Evolutionary conservation across 2,329 filamentous ascomycete species (phyloP), one percentile per base, ranked within the genome.

Genomic region (Amesomyces nigricolor): DNA sequence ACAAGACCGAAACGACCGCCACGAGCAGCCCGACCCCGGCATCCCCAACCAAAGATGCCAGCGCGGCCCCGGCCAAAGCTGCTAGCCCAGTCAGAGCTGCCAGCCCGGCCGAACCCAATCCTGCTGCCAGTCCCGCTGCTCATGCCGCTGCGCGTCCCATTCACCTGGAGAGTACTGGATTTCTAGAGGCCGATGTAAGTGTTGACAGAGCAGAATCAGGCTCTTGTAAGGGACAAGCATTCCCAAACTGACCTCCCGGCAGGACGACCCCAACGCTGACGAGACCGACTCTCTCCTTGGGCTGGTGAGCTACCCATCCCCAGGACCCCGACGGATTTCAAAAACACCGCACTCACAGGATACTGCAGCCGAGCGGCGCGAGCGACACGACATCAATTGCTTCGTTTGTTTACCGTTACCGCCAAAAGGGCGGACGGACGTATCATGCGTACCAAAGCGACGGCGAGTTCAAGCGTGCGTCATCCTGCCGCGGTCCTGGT

Each of bases 331-430:
- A 26, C 22, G 3, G 22, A 4, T 26, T 26, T 26, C 22, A 26
- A 26, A 5, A 6, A 26, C 22, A 26, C 22, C 22, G 22, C 22
- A 26, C 22, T 26, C 22, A 26, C 22, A 26, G 6, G 22, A 26
- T 26, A 26, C 22, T 26, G 11, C 8, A 44, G 32, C 26, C 30
- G 10, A 53, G 51, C 29, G 44, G 35, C 19, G 5, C 14, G 38
- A 54, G 45, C 17, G 26, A 54, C 10, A 54, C 51, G 5, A 54
- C 51, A 11, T 54, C 45, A 7, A 8, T 54, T 9, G 14, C 22
- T 10, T 48, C 51, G 2, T 29, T 17, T 11, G 37, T 48, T 39
- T 54, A 16, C 51, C 22, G n/a, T 17, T 48, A 29, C 17, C 38
- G 45, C 5, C 38, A 54, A 26, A 7, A 54, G 17, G 37, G 43